phyloP scores from a whole-genome alignment of 2,329 filamentous ascomycete species.

The Hypoxylon sp. region DNA sequence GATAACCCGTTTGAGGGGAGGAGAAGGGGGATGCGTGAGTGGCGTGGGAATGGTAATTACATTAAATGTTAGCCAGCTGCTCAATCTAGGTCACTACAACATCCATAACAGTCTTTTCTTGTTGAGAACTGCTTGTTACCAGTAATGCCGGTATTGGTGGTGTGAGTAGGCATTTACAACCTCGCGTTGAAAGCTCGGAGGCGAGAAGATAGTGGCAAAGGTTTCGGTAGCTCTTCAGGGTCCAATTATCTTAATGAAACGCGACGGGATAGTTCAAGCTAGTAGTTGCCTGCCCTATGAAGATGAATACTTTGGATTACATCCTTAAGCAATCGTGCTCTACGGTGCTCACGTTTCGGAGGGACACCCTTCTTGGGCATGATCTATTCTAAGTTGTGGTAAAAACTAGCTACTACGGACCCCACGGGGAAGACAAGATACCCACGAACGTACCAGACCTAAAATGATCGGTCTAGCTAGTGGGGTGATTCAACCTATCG shows the following conservation, averaged over 20 bases:
- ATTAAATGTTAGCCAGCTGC: background rate
- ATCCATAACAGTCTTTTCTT: background rate
- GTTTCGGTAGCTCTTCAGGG: background rate
- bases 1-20: background rate
- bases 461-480: background rate
- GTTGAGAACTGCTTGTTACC: background rate
- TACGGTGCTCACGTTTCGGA: background rate
- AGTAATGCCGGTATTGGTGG: background rate
- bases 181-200: background rate
- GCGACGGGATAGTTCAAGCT: background rate
- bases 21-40: background rate
- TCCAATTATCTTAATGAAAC: background rate
- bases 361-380: background rate
- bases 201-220: background rate
- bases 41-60: background rate
- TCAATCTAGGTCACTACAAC: background rate
- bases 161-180: background rate
- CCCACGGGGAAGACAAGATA: slow-evolving; percentile 1
- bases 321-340: background rate
- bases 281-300: background rate
- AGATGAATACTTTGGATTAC: background rate
- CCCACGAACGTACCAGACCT: background rate
- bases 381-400: background rate
- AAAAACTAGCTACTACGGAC: background rate
- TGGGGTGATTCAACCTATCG: background rate